Conservation (phyloP, 768 basidiomycete species). For the Holtermanniella nyarrowii region DNA sequence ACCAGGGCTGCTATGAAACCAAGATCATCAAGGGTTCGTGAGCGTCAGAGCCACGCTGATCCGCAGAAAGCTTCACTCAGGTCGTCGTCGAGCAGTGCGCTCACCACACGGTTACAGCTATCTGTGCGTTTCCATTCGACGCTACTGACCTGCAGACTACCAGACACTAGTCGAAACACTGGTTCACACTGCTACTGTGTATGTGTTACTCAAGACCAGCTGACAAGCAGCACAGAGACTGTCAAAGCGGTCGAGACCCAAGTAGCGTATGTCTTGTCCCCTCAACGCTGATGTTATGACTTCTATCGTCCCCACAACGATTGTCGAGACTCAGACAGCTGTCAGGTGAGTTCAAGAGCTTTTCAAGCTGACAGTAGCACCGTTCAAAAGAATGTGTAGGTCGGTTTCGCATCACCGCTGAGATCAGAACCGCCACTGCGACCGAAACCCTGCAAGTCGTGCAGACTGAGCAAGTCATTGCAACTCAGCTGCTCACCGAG, state of each 20-base stretch:
- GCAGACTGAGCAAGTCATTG: not conserved
- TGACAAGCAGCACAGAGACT: not conserved
- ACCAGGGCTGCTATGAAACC: conserved; percentile 22
- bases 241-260: not conserved
- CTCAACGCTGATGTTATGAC: not conserved
- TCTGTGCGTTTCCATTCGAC: conserved; percentile 2
- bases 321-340: conserved; percentile 6
- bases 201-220: not conserved
- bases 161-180: not conserved
- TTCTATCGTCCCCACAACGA: conserved; percentile 2
- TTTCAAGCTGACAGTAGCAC: not conserved
- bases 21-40: conserved; percentile 23
- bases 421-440: not conserved
- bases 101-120: conserved; percentile 4
- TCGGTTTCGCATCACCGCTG: not conserved
- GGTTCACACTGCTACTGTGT: conserved; percentile 2
- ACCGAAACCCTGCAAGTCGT: not conserved
- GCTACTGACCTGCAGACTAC: conserved; percentile 5
- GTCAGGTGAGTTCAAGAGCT: not conserved
- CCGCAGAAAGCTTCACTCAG: conserved; percentile 11
- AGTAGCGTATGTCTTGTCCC: not conserved
- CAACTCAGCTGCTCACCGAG: conserved; percentile 1
- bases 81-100: conserved; percentile 10
- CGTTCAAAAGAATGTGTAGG: not conserved
- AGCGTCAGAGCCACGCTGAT: not conserved